A percentile compares a stretch with the other conserved stretches of the same genome.
phyloP scores from a whole-genome alignment of 768 basidiomycete species.

The Pleurotus cornucopiae region DNA sequence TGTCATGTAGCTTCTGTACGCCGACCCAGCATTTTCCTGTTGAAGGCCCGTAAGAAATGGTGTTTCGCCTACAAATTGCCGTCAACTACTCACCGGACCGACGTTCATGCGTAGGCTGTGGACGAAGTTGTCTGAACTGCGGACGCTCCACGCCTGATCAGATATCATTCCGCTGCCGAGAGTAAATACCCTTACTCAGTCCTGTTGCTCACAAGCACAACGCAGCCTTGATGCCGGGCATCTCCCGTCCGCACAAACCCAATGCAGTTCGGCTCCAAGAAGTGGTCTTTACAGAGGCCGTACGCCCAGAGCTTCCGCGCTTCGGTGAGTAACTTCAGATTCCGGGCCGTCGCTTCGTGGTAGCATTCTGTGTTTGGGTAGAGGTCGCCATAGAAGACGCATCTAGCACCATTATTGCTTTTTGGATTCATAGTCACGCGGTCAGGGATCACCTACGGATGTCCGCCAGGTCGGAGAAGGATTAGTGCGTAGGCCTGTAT shows the following conservation, averaged over 20 bases:
- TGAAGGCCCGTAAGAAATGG: conserved; percentile 2
- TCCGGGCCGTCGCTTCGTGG: conserved; percentile 43
- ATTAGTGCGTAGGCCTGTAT: conserved; percentile 80
- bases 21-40: conserved; percentile 31
- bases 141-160: background rate
- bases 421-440: background rate
- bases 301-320: conserved; percentile 67
- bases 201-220: conserved; percentile 66
- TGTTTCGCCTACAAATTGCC: background rate
- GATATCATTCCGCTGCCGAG: conserved; percentile 1
- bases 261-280: conserved; percentile 56
- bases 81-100: conserved; percentile 43
- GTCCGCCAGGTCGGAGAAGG: conserved; percentile 62
- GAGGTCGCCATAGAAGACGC: conserved; percentile 84
- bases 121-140: conserved; percentile 26
- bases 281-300: conserved; percentile 60
- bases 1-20: conserved; percentile 48
- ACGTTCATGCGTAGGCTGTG: conserved; percentile 64
- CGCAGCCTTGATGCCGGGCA: conserved; percentile 53
- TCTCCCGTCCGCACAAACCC: conserved; percentile 74
- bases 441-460: conserved; percentile 53
- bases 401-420: conserved; percentile 36
- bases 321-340: conserved; percentile 51
- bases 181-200: conserved; percentile 26
- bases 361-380: conserved; percentile 71